phyloP scores from a whole-genome alignment of 176 grass and related monocot species.

The Cenchrus americanus region DNA sequence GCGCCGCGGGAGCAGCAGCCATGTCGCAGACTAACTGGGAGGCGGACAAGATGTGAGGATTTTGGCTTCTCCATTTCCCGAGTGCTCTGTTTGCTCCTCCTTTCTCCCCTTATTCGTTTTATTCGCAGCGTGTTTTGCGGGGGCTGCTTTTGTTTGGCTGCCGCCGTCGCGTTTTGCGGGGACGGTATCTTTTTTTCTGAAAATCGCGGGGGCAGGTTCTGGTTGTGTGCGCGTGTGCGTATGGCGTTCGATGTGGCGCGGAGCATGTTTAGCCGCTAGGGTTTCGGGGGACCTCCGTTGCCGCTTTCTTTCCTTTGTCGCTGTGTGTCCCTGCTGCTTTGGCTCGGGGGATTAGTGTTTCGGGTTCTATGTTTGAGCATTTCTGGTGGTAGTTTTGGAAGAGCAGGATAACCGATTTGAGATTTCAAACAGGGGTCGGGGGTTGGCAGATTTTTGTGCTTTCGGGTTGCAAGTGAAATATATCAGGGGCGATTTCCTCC shows the following conservation, averaged over 20 bases:
- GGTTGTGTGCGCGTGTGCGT: not conserved
- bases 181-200: not conserved
- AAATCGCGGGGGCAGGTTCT: not conserved
- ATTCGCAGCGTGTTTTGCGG: constrained; percentile 37
- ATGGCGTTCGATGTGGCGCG: not conserved
- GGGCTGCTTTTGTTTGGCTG: not conserved
- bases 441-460: not conserved
- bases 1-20: constrained; percentile 26
- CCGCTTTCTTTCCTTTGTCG: constrained; percentile 6
- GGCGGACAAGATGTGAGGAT: constrained; percentile 79
- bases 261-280: constrained; percentile 39
- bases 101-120: not conserved
- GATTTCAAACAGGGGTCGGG: not conserved
- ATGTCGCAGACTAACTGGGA: constrained; percentile 88
- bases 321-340: constrained; percentile 9
- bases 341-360: not conserved
- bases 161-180: not conserved
- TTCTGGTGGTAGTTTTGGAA: not conserved
- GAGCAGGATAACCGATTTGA: not conserved
- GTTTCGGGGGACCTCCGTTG: constrained; percentile 37
- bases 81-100: not conserved
- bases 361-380: not conserved
- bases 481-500: not conserved
- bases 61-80: constrained; percentile 13
- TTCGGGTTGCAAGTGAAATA: constrained; percentile 16